Conservation (phyloP, 805 yeast genomes). For the Lipomyces spencermartinsiae region DNA sequence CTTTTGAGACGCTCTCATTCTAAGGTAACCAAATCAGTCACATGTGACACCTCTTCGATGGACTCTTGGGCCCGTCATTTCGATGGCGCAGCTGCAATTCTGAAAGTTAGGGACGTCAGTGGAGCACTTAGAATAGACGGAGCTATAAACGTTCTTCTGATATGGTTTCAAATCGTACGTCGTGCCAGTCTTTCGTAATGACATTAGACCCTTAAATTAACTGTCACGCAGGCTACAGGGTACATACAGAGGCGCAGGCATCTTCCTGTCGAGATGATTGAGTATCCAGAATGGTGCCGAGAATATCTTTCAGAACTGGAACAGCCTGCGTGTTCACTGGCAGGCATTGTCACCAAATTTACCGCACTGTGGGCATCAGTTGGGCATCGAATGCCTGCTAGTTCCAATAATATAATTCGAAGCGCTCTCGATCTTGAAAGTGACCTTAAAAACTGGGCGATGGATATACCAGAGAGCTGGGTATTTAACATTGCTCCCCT, state of each 20-base stretch:
- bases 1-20: background rate
- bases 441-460: background rate
- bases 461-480: background rate
- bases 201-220: background rate
- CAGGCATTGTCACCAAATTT: background rate
- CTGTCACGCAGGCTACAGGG: background rate
- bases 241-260: background rate
- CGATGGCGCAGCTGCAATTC: slow-evolving; percentile 1
- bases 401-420: background rate
- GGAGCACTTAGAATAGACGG: background rate
- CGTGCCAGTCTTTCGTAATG: background rate
- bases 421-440: background rate
- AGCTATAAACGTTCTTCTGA: background rate
- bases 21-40: too few relatives aligned
- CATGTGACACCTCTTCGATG: background rate
- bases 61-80: background rate
- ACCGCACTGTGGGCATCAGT: background rate
- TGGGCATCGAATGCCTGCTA: background rate
- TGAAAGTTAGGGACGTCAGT: background rate
- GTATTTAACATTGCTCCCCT: background rate
- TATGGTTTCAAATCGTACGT: background rate
- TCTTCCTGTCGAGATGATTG: background rate
- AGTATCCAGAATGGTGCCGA: background rate
- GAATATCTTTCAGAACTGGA: background rate
- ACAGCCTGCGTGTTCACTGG: background rate